These are phyloP conservation scores for Plantago major DNA, from an alignment of 257 asterid species.

Conservation along the genomic window DNA sequence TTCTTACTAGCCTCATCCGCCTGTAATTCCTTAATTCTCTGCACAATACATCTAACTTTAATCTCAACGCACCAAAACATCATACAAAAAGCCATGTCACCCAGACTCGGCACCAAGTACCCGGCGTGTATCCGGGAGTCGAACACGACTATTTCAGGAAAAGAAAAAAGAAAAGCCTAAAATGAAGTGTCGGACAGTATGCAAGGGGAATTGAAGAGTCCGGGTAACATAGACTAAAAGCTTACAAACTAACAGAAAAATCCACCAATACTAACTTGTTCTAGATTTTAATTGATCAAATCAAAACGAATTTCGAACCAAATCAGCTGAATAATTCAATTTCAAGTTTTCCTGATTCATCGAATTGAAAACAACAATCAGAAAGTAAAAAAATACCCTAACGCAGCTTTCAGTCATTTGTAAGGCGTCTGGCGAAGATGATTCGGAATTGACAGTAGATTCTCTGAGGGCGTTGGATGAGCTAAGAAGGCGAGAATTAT, in stretches of 20 bases:
- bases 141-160: no score
- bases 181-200: no score
- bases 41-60: slow-evolving; percentile 1
- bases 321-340: background rate
- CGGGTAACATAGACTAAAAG: background rate
- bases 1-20: slow-evolving; percentile 52
- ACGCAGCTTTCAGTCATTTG: slow-evolving; percentile 70
- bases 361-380: no score
- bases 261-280: background rate
- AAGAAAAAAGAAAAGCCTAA: no score
- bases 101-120: no score
- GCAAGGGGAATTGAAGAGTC: no score
- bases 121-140: no score
- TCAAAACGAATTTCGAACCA: background rate
- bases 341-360: no score
- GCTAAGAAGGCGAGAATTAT: slow-evolving; percentile 55
- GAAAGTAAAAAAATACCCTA: slow-evolving; percentile 36
- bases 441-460: slow-evolving; percentile 29
- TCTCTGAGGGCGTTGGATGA: slow-evolving; percentile 46
- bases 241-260: background rate
- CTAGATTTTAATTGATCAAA: background rate
- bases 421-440: slow-evolving; percentile 33
- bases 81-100: no score
- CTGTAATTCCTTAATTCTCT: slow-evolving; percentile 90
- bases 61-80: no score